Base-by-base conservation (phyloP, 2,329 filamentous ascomycete genomes). In the Xylaria sp. region DNA sequence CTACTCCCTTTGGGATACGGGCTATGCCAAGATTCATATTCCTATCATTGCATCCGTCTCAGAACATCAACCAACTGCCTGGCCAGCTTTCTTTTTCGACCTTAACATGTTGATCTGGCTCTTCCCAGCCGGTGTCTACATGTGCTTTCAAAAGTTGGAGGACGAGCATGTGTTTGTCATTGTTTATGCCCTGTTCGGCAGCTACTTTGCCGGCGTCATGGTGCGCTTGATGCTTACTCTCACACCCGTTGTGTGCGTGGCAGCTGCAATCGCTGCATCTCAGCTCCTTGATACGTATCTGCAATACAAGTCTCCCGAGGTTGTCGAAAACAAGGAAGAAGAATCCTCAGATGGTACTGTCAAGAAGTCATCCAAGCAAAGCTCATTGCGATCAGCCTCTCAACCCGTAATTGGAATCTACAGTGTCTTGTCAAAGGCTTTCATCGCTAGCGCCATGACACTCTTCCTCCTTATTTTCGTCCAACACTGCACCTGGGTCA, bases 21-120 rank as follows among this genome's bases (percentile, higher is more conserved):
- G 94, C 76, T 99, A 99, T 79, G 96, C 96, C 77, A 99, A 99
- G 87, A 97, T 98, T 72, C 96, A 99, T 79, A 99, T 99, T 79
- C 96, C 96, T 70, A 99, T 99, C 79, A 99, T 99, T 80, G 96
- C 96, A 3, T 99, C 96, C n/a, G 96, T 99, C 56, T 99, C 96
- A 1, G 96, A 99, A 84, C 96, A 99, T 84, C 96, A 99, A 84
- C 96, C 96, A 64, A 99, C 96, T 46, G 96, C 96, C 52, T 99
- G 96, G 96, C 96, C 96, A 2, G 94, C 97, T 18, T 99, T 98
- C 87, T 99, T 99, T 86, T 99, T 99, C 81, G 96, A 99, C 78
- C 87, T 99, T 75, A 98, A 97, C 85, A 90, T 99, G 85, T 88
- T 99, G 77, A 97, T 99, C 83, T 99, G 96, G 96, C 90, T 99